phyloP scores from a whole-genome alignment of 2,329 filamentous ascomycete species.

The Phialophora verrucosa region DNA sequence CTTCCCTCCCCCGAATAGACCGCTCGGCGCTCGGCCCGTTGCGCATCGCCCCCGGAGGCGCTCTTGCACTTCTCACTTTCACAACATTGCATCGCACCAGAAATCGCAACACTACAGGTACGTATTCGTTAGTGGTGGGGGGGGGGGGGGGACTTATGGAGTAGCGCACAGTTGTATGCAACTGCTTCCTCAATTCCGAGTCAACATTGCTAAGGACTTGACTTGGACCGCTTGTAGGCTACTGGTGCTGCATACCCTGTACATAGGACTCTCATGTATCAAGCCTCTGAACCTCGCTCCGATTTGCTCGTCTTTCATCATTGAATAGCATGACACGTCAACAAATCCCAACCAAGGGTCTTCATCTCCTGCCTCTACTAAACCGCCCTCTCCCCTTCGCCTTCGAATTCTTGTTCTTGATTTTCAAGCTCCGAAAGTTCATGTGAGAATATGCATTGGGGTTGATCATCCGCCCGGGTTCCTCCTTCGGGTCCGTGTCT shows the following conservation, averaged over 20 bases:
- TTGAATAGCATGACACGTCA: neutral
- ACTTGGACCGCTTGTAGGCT: neutral
- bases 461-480: conserved; percentile 48
- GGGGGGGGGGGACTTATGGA: no score
- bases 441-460: conserved; percentile 51
- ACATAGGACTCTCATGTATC: neutral
- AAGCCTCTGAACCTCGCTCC: neutral
- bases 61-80: neutral
- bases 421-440: conserved; percentile 56
- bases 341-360: neutral
- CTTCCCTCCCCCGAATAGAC: no score
- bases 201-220: neutral
- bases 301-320: neutral
- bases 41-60: no score
- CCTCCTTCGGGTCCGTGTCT: conserved; percentile 10
- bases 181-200: neutral
- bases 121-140: no score
- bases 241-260: neutral
- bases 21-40: no score
- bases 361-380: conserved; percentile 37
- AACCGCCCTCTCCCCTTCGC: conserved; percentile 47
- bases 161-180: neutral
- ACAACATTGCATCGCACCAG: no score
- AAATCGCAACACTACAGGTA: no score
- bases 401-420: conserved; percentile 47